These are phyloP conservation scores for Zostera marina DNA, from an alignment of 116 monocot species.

Conservation along the genomic window DNA sequence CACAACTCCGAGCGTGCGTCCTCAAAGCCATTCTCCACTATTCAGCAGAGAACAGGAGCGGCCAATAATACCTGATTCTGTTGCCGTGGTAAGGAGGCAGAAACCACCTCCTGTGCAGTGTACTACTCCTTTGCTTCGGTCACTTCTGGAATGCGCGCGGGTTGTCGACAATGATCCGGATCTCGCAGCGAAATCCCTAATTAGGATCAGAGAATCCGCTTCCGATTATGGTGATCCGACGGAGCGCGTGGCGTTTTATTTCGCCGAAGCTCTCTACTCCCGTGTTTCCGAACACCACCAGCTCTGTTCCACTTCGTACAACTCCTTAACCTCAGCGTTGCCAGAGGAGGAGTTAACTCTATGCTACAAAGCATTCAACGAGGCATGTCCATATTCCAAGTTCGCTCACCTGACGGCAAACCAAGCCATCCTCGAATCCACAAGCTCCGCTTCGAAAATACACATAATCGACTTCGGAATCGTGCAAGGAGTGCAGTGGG, in stretches of 20 bases:
- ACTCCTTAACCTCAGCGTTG: not conserved
- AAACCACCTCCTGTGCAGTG: not conserved
- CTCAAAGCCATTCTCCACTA: not conserved
- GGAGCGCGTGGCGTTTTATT: conserved; percentile 46
- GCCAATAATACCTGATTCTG: conserved; percentile 7
- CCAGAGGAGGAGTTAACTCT: conserved; percentile 46
- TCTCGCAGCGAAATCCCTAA: conserved; percentile 38
- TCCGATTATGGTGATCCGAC: conserved; percentile 58
- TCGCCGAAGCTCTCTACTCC: conserved; percentile 14
- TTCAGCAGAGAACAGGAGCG: not conserved
- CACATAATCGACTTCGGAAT: conserved; percentile 91
- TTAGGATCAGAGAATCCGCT: conserved; percentile 28
- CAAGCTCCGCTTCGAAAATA: conserved; percentile 41
- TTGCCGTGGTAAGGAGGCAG: conserved; percentile 17
- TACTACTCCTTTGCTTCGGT: not conserved
- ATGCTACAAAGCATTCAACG: conserved; percentile 71
- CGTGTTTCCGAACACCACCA: not conserved
- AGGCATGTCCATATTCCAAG: conserved; percentile 86
- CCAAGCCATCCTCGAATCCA: conserved; percentile 89
- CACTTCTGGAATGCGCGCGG: conserved; percentile 35
- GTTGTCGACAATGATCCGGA: conserved; percentile 8
- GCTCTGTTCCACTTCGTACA: conserved; percentile 7
- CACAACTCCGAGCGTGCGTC: conserved; percentile 8
- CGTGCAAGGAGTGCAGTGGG: conserved; percentile 82
- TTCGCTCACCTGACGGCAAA: conserved; percentile 94